These are phyloP conservation scores for Vinca minor DNA, from an alignment of 257 asterid genomes.

Conservation along the genomic window DNA sequence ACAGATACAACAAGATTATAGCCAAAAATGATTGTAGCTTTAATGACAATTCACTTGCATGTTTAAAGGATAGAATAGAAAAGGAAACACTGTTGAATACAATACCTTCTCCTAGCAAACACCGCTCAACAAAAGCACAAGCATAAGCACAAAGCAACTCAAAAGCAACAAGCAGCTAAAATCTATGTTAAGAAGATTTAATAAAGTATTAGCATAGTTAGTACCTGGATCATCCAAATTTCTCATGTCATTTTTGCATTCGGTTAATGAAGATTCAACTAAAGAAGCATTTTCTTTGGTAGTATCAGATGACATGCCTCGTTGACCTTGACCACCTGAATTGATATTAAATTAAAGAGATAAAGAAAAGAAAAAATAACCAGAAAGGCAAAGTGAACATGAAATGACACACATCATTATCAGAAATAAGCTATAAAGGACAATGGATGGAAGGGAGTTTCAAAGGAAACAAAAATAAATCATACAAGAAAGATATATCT, in stretches of 20 bases:
- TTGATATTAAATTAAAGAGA: background rate
- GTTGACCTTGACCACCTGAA: conserved; percentile 17
- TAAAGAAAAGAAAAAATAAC: background rate
- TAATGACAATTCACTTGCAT: background rate
- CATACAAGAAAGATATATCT: background rate
- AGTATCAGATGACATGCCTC: conserved; percentile 50
- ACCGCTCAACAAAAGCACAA: background rate
- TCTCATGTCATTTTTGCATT: conserved; percentile 33
- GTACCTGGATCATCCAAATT: conserved; percentile 52
- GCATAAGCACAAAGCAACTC: conserved; percentile 6
- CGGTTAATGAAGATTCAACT: conserved; percentile 42
- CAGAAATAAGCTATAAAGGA: conserved; percentile 1
- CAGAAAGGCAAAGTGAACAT: no score
- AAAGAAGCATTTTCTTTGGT: conserved; percentile 39
- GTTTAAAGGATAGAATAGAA: background rate
- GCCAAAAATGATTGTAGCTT: background rate
- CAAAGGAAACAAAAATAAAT: background rate
- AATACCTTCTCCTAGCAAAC: background rate
- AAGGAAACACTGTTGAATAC: background rate
- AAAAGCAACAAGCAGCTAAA: background rate
- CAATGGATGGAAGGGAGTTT: background rate
- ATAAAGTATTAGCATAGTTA: conserved; percentile 14
- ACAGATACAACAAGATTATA: background rate
- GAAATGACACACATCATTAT: no score
- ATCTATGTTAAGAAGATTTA: background rate